Evolutionary conservation across 768 basidiomycete genomes (phyloP), one percentile per base, ranked within the genome.

Genomic region (Lactifluus rugatus): DNA sequence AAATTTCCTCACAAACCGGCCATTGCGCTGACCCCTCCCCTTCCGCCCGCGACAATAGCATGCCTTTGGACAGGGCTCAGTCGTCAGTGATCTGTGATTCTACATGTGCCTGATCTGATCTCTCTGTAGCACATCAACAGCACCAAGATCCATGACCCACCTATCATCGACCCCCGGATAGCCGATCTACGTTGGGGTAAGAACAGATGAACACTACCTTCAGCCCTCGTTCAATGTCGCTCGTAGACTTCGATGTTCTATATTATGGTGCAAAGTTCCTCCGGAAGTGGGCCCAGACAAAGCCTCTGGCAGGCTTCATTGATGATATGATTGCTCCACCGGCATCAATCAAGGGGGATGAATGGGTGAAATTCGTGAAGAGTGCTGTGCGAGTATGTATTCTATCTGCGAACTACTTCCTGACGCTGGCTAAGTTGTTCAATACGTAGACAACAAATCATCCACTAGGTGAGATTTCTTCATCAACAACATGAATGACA

Each of bases 381-480:
- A 49, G 45, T 16, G 37, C 34, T 39, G 61, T 61, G 26, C 41
- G 61, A 42, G 61, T 62, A 44, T 5, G 61, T 58, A 26, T 36
- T 41, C 10, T 36, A 14, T 34, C 3, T 11, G 5, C 13, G 10
- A 25, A 17, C 23, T 11, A 46, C 14, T 25, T 21, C 14, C 26
- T 49, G 19, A 17, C 32, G 16, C 23, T 49, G 25, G 39, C 46
- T 25, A 10, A 28, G 36, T 31, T 28, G 16, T 7, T 10, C 39
- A 9, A 45, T 48, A 2, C 25, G 13, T 21, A 62, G 61, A 62
- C 61, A 28, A 62, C 61, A 47, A 62, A 62, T 37, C 61, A 60
- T 36, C 54, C 61, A 10, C 32, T 62, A 44, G 60, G 51, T 61
- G 28, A 19, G 37, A 47, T 6, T 41, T 39, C 8, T 7, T 34